Evolutionary conservation across 768 basidiomycete genomes (phyloP).

Genomic region (Mycena vulgaris): DNA sequence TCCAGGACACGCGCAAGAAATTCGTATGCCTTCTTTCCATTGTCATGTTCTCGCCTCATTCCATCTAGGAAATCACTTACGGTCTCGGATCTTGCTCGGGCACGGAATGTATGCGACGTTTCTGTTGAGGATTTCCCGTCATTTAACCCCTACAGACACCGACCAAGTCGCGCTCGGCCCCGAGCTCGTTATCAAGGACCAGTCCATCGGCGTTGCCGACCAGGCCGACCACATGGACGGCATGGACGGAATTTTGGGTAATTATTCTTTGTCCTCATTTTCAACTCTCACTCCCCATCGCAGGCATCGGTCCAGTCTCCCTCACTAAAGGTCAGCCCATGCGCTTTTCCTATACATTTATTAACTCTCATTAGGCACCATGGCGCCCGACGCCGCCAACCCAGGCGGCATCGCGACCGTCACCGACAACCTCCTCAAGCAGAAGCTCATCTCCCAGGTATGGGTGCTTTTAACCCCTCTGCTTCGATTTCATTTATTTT

Average conservation of each 20-base stretch:
- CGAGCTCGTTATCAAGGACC: conserved; percentile 56
- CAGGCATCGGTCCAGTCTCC: conserved; percentile 62
- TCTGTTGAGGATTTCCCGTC: neutral
- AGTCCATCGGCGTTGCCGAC: conserved; percentile 65
- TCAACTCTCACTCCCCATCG: neutral
- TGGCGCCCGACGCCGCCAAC: neutral
- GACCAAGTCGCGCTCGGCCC: conserved; percentile 38
- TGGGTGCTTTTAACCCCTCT: neutral
- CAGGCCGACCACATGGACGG: conserved; percentile 24
- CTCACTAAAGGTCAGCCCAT: conserved; percentile 55
- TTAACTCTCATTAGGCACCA: conserved; percentile 29
- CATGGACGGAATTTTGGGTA: conserved; percentile 67
- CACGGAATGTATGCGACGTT: conserved; percentile 32
- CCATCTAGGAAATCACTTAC: conserved; percentile 57
- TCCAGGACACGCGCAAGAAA: conserved; percentile 27
- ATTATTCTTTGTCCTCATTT: conserved; percentile 9
- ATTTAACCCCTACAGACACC: neutral
- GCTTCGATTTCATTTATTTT: neutral
- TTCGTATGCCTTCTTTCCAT: conserved; percentile 26
- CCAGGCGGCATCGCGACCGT: conserved; percentile 56
- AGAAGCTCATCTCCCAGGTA: conserved; percentile 50
- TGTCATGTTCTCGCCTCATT: neutral
- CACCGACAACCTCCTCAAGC: conserved; percentile 54
- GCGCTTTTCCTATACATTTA: neutral
- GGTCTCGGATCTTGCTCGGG: conserved; percentile 63